Base-by-base conservation (phyloP, 768 basidiomycete genomes). In the Tylopilus sp. region DNA sequence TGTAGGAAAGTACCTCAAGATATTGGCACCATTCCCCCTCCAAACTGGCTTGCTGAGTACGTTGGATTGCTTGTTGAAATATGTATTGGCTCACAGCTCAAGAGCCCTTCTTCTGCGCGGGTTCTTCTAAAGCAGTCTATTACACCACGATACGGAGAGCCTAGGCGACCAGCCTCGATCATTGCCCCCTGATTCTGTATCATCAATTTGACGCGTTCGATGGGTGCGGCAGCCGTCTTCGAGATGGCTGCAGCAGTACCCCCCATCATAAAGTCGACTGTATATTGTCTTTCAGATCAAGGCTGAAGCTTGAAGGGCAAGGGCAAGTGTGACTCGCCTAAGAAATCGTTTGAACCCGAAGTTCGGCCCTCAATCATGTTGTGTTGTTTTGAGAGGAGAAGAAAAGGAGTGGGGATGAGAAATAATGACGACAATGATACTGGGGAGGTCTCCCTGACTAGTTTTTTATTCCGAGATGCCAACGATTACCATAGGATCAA, bases 1-100 rank as follows among this genome's bases (percentile, higher is more conserved):
- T 0, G 75, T 76, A 13, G 73, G 75, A 61, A 76, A 76, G 66
- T 76, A 76, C 44, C 74, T 69, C 47, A 75, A 55, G 28, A 75
- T 63, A 46, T 75, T 75, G 49, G 75, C 69, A 38, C 71, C 69
- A 48, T 75, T 75, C 23, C 75, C 74, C 33, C 74, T 73, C 75
- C 74, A 76, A 57, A 74, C 73, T 69, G 55, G 33, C 9, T 46
- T 6, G 20, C 48, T 63, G 43, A 63, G 49, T 9, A 48, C 2
- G 20, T 31, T 28, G 10, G 12, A 43, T 20, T 11, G 17, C 44
- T 9, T 4, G 40, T 46, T 30, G 18, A 51, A 44, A 53, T 48
- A 30, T 26, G 25, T 40, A 47, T 33, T 31, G 55, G 49, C 72
- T 50, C 53, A 74, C 72, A 69, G 58, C 65, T 70, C 22, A 53